A percentile compares a stretch with the other conserved stretches of the same genome.
phyloP scores from a whole-genome alignment of 2,329 filamentous ascomycete genomes.

The Apiospora saccharicola region DNA sequence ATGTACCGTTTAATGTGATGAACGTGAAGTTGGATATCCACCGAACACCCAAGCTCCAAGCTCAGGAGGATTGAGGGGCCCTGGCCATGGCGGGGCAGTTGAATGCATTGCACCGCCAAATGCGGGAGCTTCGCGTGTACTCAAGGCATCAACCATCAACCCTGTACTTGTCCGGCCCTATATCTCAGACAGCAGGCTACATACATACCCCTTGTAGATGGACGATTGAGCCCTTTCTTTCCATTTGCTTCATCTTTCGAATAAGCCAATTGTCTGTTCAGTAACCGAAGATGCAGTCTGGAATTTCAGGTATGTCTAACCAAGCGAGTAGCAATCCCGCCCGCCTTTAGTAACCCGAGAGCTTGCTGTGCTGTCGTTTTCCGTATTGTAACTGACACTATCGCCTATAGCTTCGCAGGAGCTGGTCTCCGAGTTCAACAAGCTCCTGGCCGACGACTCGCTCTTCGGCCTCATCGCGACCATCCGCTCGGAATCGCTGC shows the following conservation, averaged over 20 bases:
- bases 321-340: neutral
- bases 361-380: neutral
- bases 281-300: conserved; percentile 70
- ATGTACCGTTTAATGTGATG: neutral
- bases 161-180: neutral
- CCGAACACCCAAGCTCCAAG: neutral
- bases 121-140: neutral
- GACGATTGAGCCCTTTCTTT: neutral
- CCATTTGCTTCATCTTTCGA: neutral
- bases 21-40: neutral
- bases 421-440: conserved; percentile 76
- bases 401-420: conserved; percentile 71
- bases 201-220: neutral
- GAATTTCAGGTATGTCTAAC: conserved; percentile 69
- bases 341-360: neutral
- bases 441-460: conserved; percentile 65
- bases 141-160: conserved; percentile 5
- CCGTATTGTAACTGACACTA: neutral
- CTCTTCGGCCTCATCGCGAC: conserved; percentile 76
- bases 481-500: conserved; percentile 73
- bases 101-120: neutral
- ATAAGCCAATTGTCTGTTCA: neutral
- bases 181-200: neutral
- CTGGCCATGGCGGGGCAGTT: conserved; percentile 15
- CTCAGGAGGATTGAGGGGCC: neutral